Conservation (phyloP, 2,329 filamentous ascomycete species). For the Alternaria sp. region DNA sequence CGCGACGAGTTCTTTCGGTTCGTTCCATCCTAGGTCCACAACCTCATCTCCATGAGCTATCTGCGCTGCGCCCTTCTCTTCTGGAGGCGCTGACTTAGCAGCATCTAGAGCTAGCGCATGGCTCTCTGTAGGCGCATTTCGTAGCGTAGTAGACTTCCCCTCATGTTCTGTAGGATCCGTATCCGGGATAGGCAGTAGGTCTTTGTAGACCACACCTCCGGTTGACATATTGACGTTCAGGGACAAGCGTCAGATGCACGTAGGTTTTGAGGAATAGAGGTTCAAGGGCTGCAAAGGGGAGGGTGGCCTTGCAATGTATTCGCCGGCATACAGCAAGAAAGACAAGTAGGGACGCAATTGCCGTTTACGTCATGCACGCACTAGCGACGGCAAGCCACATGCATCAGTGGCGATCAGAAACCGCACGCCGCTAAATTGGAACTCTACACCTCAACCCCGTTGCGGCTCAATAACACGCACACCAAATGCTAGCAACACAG, state of each 20-base stretch:
- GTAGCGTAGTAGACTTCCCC: conserved; percentile 44
- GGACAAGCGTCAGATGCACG: conserved; percentile 6
- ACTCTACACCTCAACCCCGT: background rate
- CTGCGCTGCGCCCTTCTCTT: conserved; percentile 58
- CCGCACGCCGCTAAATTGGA: background rate
- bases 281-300: background rate
- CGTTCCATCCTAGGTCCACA: conserved; percentile 74
- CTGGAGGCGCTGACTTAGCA: conserved; percentile 45
- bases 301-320: conserved; percentile 15
- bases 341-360: conserved; percentile 10
- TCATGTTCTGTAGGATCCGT: conserved; percentile 43
- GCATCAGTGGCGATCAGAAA: conserved; percentile 21
- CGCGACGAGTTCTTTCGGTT: conserved; percentile 64
- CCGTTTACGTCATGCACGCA: conserved; percentile 33
- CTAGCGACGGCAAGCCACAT: conserved; percentile 22
- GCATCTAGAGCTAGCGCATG: conserved; percentile 57
- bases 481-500: background rate
- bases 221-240: conserved; percentile 38
- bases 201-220: conserved; percentile 47
- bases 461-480: background rate
- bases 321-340: conserved; percentile 18
- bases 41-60: conserved; percentile 61
- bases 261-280: background rate
- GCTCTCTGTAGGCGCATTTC: conserved; percentile 56
- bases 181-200: conserved; percentile 49